These are phyloP conservation scores for Iris pallida DNA, from an alignment of 116 monocot species.

Conservation along the genomic window DNA sequence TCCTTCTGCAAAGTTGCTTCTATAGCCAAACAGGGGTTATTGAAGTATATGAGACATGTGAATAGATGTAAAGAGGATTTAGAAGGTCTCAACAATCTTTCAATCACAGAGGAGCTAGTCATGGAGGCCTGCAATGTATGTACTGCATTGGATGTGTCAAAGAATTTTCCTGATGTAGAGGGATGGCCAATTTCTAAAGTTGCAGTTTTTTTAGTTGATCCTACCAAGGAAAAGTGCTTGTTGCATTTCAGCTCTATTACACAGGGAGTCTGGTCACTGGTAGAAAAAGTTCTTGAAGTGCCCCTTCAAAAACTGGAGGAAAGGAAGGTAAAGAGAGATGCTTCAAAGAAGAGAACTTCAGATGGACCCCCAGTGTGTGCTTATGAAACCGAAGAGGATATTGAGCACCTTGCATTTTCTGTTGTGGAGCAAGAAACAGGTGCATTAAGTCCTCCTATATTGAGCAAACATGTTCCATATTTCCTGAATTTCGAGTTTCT, in stretches of 20 bases:
- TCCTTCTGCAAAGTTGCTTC: slow-evolving; percentile 41
- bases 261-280: slow-evolving; percentile 57
- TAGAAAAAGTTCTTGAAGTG: slow-evolving; percentile 43
- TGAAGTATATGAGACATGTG: slow-evolving; percentile 39
- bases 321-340: too few species aligned
- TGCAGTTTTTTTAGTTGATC: slow-evolving; percentile 51
- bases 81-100: slow-evolving; percentile 19
- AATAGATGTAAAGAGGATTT: slow-evolving; percentile 2
- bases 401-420: slow-evolving; percentile 41
- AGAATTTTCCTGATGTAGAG: slow-evolving; percentile 19
- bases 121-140: slow-evolving; percentile 57
- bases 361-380: too few species aligned
- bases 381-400: slow-evolving; percentile 9
- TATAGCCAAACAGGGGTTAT: slow-evolving; percentile 26
- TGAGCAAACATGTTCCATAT: neutral
- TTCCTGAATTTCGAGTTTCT: too few species aligned
- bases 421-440: slow-evolving; percentile 45
- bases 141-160: slow-evolving; percentile 31
- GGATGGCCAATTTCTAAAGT: slow-evolving; percentile 58
- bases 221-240: slow-evolving; percentile 39
- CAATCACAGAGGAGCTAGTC: slow-evolving; percentile 46
- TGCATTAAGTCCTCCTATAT: slow-evolving; percentile 3
- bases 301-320: neutral
- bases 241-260: slow-evolving; percentile 36
- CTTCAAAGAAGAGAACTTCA: too few species aligned